phyloP scores from a whole-genome alignment of 169 alveolate genomes.

The Plasmodium reichenowi region DNA sequence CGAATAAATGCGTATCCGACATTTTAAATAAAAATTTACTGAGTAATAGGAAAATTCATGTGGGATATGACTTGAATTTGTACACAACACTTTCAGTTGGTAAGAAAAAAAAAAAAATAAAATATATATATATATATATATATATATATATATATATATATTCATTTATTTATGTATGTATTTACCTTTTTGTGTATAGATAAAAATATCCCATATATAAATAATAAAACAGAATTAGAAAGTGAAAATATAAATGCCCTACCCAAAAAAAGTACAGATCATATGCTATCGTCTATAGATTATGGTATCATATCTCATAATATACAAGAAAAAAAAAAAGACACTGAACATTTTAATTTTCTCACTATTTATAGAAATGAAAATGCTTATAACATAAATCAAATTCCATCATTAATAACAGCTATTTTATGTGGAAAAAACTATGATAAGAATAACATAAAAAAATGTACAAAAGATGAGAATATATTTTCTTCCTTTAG shows the following conservation, averaged over 20 bases:
- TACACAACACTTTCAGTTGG: conserved; percentile 17
- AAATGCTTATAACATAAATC: conserved; percentile 35
- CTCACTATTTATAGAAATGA: conserved; percentile 46
- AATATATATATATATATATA: not conserved
- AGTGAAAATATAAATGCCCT: conserved; percentile 23
- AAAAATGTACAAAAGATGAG: conserved; percentile 30
- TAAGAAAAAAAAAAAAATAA: not conserved
- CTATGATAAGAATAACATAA: not conserved
- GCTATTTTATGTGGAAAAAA: conserved; percentile 45
- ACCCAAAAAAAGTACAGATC: conserved; percentile 5
- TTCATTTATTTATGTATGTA: not conserved
- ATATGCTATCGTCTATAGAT: conserved; percentile 11
- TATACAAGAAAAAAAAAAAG: conserved; percentile 8
- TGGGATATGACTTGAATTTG: conserved; percentile 38
- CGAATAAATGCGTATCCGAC: conserved; percentile 7
- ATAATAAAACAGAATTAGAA: conserved; percentile 13
- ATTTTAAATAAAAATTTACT: conserved; percentile 5
- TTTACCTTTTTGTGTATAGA: conserved; percentile 9
- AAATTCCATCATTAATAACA: conserved; percentile 61
- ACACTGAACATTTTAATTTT: conserved; percentile 34
- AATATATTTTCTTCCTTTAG: conserved; percentile 23
- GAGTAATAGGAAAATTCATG: conserved; percentile 26
- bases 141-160: not conserved
- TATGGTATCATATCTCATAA: conserved; percentile 28
- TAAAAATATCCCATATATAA: conserved; percentile 12